These are phyloP conservation scores for Tetraselmis striata DNA, from an alignment of 139 green algal species.

Conservation along the genomic window DNA sequence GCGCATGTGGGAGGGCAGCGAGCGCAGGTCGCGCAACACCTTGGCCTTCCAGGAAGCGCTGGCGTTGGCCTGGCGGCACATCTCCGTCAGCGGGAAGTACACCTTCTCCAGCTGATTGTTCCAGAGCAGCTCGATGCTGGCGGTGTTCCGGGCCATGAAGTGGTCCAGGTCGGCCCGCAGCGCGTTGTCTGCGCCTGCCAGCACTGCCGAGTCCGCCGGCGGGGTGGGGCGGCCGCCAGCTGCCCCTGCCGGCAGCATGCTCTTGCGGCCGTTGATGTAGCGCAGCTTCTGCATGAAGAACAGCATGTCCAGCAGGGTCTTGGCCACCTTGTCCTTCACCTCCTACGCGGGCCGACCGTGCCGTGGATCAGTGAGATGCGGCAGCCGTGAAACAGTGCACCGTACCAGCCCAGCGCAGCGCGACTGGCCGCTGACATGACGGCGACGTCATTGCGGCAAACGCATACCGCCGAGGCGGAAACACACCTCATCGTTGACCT, in stretches of 20 bases:
- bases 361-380: no score
- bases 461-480: no score
- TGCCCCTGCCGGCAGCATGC: background rate
- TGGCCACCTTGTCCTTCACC: background rate
- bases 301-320: background rate
- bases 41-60: background rate
- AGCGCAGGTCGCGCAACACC: background rate
- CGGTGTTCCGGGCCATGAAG: background rate
- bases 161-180: background rate
- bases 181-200: no score
- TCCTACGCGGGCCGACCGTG: no score
- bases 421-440: no score
- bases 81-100: background rate
- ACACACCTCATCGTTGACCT: no score
- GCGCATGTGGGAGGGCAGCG: background rate
- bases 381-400: no score
- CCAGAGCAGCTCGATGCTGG: background rate
- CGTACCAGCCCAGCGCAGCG: no score
- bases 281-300: background rate
- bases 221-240: background rate
- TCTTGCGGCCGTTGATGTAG: background rate
- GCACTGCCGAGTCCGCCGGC: no score
- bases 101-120: background rate
- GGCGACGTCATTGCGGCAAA: no score
- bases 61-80: background rate